These are phyloP conservation scores for Kalanchoe fedtschenkoi DNA, from an alignment of 164 flowering plant genomes.

Conservation along the genomic window DNA sequence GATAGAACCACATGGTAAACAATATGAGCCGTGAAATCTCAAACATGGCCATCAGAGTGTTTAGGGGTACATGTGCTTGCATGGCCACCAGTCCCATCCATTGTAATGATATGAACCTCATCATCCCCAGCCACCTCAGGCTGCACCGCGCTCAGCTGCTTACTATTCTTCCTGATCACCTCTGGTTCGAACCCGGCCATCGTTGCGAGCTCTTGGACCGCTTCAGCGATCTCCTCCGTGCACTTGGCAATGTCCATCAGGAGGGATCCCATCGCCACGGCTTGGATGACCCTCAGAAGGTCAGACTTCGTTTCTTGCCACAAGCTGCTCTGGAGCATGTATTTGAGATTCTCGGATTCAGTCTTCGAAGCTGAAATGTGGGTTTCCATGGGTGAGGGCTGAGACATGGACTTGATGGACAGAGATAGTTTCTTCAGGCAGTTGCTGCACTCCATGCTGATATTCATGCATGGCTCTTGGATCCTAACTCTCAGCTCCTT, in stretches of 20 bases:
- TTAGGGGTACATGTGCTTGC: background rate
- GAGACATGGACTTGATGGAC: slow-evolving; percentile 29
- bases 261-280: slow-evolving; percentile 36
- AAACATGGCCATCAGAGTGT: background rate
- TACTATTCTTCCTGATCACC: background rate
- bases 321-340: slow-evolving; percentile 21
- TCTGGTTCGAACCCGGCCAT: slow-evolving; percentile 21
- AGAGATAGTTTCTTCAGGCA: slow-evolving; percentile 37
- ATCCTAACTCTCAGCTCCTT: slow-evolving; percentile 25
- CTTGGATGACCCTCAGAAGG: slow-evolving; percentile 30
- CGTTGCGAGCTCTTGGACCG: slow-evolving; percentile 42
- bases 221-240: slow-evolving; percentile 32
- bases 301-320: slow-evolving; percentile 15
- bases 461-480: slow-evolving; percentile 28
- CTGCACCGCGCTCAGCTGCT: background rate
- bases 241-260: slow-evolving; percentile 39
- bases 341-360: slow-evolving; percentile 29
- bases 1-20: too few relatives aligned
- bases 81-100: background rate
- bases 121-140: too few relatives aligned
- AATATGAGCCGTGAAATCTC: background rate
- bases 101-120: background rate
- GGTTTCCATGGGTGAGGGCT: slow-evolving; percentile 12
- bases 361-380: slow-evolving; percentile 25
- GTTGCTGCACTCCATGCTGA: slow-evolving; percentile 38